These are phyloP conservation scores for Mycena epipterygia DNA, from an alignment of 768 basidiomycete genomes.

Conservation along the genomic window DNA sequence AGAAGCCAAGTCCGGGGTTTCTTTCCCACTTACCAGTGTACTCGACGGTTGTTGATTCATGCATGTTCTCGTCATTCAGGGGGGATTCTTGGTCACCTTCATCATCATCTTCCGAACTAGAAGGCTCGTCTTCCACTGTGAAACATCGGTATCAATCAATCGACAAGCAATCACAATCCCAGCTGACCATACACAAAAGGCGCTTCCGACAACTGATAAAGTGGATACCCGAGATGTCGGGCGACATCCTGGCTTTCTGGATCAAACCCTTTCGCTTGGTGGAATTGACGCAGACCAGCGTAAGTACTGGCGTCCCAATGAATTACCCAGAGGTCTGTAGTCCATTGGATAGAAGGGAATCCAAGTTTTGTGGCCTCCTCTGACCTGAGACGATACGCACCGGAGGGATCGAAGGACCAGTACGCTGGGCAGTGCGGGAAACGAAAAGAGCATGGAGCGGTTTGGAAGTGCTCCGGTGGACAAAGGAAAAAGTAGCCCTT, in stretches of 20 bases:
- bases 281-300: conserved; percentile 2
- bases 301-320: conserved; percentile 4
- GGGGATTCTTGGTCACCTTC: too few species aligned
- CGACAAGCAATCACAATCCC: too few species aligned
- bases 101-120: too few species aligned
- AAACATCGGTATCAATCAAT: too few species aligned
- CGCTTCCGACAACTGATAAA: background rate
- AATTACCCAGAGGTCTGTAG: background rate
- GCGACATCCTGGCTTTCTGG: conserved; percentile 12
- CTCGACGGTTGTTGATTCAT: too few species aligned
- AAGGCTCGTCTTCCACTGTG: too few species aligned
- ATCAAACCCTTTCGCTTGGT: conserved; percentile 10
- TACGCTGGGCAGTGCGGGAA: conserved; percentile 3
- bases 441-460: background rate
- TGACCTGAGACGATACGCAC: background rate
- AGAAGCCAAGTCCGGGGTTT: too few species aligned
- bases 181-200: background rate
- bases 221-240: background rate
- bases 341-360: background rate
- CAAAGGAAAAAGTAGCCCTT: too few species aligned
- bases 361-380: background rate
- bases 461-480: background rate
- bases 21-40: too few species aligned
- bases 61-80: too few species aligned
- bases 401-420: conserved; percentile 9